These are phyloP conservation scores for Trametes hirsuta DNA, from an alignment of 1,284 basidiomycete species.

Conservation along the genomic window DNA sequence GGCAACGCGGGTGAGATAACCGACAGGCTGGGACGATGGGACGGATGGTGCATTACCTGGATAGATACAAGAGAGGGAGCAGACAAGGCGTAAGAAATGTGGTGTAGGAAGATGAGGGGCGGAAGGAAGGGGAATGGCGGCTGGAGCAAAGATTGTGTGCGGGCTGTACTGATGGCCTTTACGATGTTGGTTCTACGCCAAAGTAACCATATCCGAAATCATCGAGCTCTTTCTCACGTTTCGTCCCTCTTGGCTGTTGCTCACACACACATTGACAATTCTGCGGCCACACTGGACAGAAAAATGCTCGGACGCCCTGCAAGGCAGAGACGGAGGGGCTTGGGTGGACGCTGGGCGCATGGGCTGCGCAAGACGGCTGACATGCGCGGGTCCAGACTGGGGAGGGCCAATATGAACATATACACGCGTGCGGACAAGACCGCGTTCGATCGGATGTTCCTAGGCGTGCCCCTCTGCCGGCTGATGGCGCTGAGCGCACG, in stretches of 20 bases:
- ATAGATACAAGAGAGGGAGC: conserved; percentile 23
- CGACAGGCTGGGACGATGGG: background rate
- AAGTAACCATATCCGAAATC: conserved; percentile 31
- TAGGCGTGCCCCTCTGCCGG: background rate
- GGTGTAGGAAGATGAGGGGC: conserved; percentile 20
- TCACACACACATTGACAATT: background rate
- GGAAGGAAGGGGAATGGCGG: conserved; percentile 27
- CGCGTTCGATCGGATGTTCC: conserved; percentile 21
- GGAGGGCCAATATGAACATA: conserved; percentile 1
- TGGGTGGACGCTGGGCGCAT: too few species aligned
- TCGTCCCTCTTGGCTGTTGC: conserved; percentile 3
- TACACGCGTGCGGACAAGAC: conserved; percentile 4
- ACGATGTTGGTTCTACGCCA: conserved; percentile 32
- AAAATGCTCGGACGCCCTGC: too few species aligned
- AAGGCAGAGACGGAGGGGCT: too few species aligned
- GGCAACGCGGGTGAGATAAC: conserved; percentile 18
- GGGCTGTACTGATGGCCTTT: conserved; percentile 33
- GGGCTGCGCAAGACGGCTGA: background rate
- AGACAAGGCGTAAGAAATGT: conserved; percentile 20
- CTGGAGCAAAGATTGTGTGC: conserved; percentile 28
- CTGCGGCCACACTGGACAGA: too few species aligned
- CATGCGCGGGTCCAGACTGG: background rate
- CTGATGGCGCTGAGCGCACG: conserved; percentile 8
- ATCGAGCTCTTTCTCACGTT: conserved; percentile 32
- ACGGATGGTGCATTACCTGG: conserved; percentile 16